A percentile compares a stretch with the other conserved stretches of the same genome.
Evolutionary conservation across 306 rosid species (phyloP).

Genomic region (Citrullus amarus): DNA sequence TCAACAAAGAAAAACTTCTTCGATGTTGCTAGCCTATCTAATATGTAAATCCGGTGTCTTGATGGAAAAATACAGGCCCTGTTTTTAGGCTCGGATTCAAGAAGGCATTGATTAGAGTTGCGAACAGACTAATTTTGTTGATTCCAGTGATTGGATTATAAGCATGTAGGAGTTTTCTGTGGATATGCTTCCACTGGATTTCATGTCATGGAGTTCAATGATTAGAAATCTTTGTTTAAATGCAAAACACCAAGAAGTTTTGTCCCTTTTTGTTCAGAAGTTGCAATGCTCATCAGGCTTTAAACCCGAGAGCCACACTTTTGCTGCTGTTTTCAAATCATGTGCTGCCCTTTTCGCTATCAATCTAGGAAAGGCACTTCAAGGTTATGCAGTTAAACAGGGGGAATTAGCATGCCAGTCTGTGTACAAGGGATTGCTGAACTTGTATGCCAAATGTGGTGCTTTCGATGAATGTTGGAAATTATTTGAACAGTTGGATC

Average conservation of each 20-base stretch:
- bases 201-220: conserved; percentile 27
- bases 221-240: conserved; percentile 31
- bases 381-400: conserved; percentile 46
- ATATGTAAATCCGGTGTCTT: background rate
- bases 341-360: conserved; percentile 43
- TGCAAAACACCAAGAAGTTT: conserved; percentile 35
- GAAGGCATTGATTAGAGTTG: background rate
- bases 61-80: background rate
- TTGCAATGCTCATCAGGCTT: conserved; percentile 20
- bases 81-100: background rate
- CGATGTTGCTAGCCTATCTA: background rate
- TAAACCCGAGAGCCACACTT: conserved; percentile 36
- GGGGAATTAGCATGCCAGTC: conserved; percentile 54
- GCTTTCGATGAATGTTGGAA: conserved; percentile 42
- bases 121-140: background rate
- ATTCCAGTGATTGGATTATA: background rate
- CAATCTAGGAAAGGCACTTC: conserved; percentile 51
- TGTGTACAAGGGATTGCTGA: conserved; percentile 61
- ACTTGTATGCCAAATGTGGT: conserved; percentile 77
- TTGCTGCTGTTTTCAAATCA: conserved; percentile 55
- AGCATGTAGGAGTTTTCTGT: background rate
- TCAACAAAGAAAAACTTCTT: background rate
- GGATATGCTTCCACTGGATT: background rate
- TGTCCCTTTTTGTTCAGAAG: conserved; percentile 36
- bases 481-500: conserved; percentile 43